Base-by-base conservation (phyloP, 352 stramenopile species). In the Aphanomyces euteiches region DNA sequence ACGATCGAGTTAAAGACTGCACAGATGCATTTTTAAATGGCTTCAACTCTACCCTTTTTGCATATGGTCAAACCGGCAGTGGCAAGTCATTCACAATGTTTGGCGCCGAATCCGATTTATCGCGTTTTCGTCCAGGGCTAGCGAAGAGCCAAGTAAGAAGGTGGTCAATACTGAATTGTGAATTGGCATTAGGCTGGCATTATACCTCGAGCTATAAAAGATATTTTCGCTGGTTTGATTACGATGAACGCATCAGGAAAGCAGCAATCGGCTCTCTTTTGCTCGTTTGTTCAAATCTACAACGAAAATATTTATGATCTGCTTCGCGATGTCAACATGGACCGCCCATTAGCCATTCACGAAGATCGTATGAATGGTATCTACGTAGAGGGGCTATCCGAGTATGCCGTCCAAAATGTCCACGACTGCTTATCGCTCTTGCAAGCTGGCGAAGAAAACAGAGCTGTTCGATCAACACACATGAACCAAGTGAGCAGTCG, bases 261-360 rank as follows among this genome's bases (percentile, higher is more conserved):
- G 74, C 21, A 72, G n/a, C 39, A 77, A 38, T 45, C 67, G 5
- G 53, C 63, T 2, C 75, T 95, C 0, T 96, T 86, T 47, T 95
- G 86, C 67, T 93, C 84, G 3, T 96, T 96, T 56, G 83, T 92
- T 21, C 90, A 97, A 74, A 90, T 97, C 67, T 97, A 96, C 81
- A 98, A 98, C 67, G 92, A 98, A 54, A 83, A 96, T 64, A 79
- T 96, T 19, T 97, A 90, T 60, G 91, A 97, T 61, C 64, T 97
- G 45, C 70, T 97, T 48, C 79, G 90, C 13, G 92, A 98, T 64
- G 82, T 79, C 28, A 76, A 81, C 41, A 93, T 94, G 83, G 74
- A 80, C 40, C 77, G 72, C 2, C 85, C 85, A 1, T 69, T 95
- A 7, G 82, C 92, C 37, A 97, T 98, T 61, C 88, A 88, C 69